Evolutionary conservation across 176 grass and related monocot genomes (phyloP).

Genomic region (Pontederia paniculata): DNA sequence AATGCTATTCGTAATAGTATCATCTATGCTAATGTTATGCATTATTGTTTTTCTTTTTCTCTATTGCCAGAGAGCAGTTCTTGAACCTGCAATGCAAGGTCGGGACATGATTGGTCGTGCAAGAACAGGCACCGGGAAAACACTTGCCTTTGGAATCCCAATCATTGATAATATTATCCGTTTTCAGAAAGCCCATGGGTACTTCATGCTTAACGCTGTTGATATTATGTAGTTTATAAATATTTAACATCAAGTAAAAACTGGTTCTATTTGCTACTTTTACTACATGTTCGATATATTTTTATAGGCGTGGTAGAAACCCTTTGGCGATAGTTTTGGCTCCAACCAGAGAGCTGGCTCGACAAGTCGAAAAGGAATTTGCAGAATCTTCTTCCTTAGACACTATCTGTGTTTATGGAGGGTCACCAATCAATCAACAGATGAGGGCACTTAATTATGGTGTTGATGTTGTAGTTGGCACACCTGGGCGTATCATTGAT

Average conservation of each 20-base stretch:
- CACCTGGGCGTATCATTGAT: slow-evolving; percentile 80
- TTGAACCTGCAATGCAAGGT: slow-evolving; percentile 95
- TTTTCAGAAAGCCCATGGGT: slow-evolving; percentile 73
- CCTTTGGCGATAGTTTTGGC: slow-evolving; percentile 75
- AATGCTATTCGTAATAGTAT: not conserved
- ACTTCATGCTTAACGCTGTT: slow-evolving; percentile 16
- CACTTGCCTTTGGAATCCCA: slow-evolving; percentile 93
- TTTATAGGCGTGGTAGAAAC: slow-evolving; percentile 48
- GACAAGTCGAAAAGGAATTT: slow-evolving; percentile 93
- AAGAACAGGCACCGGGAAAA: slow-evolving; percentile 82
- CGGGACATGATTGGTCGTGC: slow-evolving; percentile 84
- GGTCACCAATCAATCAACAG: slow-evolving; percentile 73
- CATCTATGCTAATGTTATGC: not conserved
- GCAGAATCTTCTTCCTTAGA: slow-evolving; percentile 71
- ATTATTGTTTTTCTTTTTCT: not conserved
- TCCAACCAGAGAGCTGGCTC: slow-evolving; percentile 84
- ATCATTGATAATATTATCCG: slow-evolving; percentile 77
- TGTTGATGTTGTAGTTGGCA: slow-evolving; percentile 87
- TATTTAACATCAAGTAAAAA: not conserved
- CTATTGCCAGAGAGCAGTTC: slow-evolving; percentile 56
- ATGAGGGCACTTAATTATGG: slow-evolving; percentile 73
- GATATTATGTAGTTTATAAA: not conserved
- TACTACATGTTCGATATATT: not conserved
- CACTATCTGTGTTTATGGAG: slow-evolving; percentile 81
- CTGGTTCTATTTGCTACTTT: not conserved